These are phyloP conservation scores for Volutella citrinella DNA, from an alignment of 2,329 filamentous ascomycete genomes.

Conservation along the genomic window DNA sequence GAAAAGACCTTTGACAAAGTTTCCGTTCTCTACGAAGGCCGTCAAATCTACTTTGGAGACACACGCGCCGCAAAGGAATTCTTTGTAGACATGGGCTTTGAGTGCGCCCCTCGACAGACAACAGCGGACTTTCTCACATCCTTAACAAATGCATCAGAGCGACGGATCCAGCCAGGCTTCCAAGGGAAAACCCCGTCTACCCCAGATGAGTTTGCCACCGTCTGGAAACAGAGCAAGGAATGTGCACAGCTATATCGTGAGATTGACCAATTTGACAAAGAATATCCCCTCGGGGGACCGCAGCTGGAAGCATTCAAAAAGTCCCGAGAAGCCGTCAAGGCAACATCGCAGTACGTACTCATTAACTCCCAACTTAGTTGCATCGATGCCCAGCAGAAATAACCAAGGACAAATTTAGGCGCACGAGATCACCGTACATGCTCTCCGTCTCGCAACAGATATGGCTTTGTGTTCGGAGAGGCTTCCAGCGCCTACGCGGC, in stretches of 20 bases:
- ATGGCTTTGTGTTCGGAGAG: constrained; percentile 36
- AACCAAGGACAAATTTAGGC: constrained; percentile 33
- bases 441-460: constrained; percentile 46
- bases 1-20: constrained; percentile 65
- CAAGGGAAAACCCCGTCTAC: constrained; percentile 28
- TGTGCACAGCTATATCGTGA: constrained; percentile 4
- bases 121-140: constrained; percentile 63
- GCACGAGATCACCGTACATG: constrained; percentile 44
- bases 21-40: constrained; percentile 62
- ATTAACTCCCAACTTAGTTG: too few species aligned
- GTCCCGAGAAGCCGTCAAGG: constrained; percentile 14
- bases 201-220: constrained; percentile 32
- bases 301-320: constrained; percentile 13
- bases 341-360: too few species aligned
- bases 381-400: too few species aligned
- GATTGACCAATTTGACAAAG: constrained; percentile 30
- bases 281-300: constrained; percentile 17
- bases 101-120: constrained; percentile 57
- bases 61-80: constrained; percentile 54
- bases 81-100: constrained; percentile 59
- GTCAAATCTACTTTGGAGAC: constrained; percentile 62
- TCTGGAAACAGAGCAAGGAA: constrained; percentile 27
- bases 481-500: constrained; percentile 35
- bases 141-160: constrained; percentile 37
- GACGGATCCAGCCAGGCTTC: constrained; percentile 26